Evolutionary conservation across 2,329 filamentous ascomycete genomes (phyloP).

Genomic region (Spiromastix sp.): DNA sequence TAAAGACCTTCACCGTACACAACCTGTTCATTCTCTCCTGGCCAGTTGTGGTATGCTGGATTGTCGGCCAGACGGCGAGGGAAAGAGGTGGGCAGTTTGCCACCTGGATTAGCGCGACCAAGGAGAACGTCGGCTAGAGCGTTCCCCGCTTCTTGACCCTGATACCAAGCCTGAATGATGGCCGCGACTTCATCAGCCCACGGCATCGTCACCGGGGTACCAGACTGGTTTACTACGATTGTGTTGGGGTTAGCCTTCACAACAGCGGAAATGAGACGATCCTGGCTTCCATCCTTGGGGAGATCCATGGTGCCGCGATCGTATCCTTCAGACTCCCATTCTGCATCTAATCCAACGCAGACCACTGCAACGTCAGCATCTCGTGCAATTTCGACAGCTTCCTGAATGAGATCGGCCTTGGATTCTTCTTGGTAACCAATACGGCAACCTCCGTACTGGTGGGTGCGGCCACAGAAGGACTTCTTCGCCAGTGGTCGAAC

Average conservation of each 20-base stretch:
- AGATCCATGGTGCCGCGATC: constrained; percentile 39
- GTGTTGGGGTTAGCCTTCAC: constrained; percentile 52
- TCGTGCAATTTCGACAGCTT: constrained; percentile 53
- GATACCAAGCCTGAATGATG: constrained; percentile 62
- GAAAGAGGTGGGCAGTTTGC: constrained; percentile 59
- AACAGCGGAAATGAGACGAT: constrained; percentile 46
- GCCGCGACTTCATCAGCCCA: constrained; percentile 29
- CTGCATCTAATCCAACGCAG: constrained; percentile 58
- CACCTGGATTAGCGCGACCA: constrained; percentile 55
- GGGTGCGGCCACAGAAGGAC: constrained; percentile 2
- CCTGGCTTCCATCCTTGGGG: constrained; percentile 29
- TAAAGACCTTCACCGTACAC: constrained; percentile 69
- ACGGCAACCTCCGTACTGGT: constrained; percentile 39
- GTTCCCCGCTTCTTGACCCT: constrained; percentile 64
- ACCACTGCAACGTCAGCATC: constrained; percentile 60
- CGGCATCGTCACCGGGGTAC: constrained; percentile 44
- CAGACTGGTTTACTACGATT: constrained; percentile 58
- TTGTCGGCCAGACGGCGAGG: constrained; percentile 51
- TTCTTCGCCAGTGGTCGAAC: constrained; percentile 3
- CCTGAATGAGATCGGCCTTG: constrained; percentile 45
- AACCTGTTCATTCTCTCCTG: constrained; percentile 43
- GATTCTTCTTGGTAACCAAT: constrained; percentile 46
- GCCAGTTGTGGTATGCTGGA: constrained; percentile 56
- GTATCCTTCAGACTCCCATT: constrained; percentile 61
- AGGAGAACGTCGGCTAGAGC: constrained; percentile 60